Evolutionary conservation across 768 basidiomycete genomes (phyloP).

Genomic region (Pseudohyphozyma bogoriensis): DNA sequence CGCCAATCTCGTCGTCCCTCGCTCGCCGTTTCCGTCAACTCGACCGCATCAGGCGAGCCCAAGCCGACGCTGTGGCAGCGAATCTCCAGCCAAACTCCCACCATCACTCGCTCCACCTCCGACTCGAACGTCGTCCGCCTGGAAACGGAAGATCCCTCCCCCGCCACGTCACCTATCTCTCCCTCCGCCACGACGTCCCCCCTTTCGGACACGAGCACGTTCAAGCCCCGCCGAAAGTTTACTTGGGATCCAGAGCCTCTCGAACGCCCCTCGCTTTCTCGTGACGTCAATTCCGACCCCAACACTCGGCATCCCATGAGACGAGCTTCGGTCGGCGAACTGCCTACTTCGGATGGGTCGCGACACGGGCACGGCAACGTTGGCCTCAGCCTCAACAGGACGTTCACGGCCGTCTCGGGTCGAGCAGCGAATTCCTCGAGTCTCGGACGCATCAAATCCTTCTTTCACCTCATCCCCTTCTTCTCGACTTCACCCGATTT

Average conservation of each 20-base stretch:
- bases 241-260: not conserved
- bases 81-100: not conserved
- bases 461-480: slow-evolving; percentile 26
- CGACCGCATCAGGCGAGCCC: not conserved
- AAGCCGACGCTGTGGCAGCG: slow-evolving; percentile 17
- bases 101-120: not conserved
- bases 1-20: not conserved
- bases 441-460: slow-evolving; percentile 13
- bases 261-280: not conserved
- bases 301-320: not conserved
- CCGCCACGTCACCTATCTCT: not conserved
- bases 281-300: not conserved
- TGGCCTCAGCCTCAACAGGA: not conserved
- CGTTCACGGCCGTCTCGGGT: not conserved
- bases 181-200: not conserved
- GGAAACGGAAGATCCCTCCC: not conserved
- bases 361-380: not conserved
- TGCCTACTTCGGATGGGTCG: not conserved
- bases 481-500: not conserved
- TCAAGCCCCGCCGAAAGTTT: not conserved
- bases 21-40: not conserved
- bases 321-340: not conserved
- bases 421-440: not conserved
- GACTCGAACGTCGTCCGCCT: not conserved
- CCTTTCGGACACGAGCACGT: not conserved